Evolutionary conservation across 2,329 filamentous ascomycete species (phyloP).

Genomic region (Aspergillus fijiensis): DNA sequence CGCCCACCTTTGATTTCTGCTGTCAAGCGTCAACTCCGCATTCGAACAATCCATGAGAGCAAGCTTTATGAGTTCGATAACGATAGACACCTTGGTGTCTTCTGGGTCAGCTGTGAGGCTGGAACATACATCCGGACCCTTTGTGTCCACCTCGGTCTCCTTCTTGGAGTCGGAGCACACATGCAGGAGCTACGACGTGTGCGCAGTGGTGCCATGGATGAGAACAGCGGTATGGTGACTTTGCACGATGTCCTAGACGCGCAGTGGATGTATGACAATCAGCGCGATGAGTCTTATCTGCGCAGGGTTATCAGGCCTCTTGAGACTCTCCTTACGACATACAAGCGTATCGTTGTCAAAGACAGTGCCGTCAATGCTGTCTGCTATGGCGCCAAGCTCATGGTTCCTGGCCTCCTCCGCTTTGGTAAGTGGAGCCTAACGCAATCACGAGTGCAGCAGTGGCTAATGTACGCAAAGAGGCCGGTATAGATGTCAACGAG

Average conservation of each 20-base stretch:
- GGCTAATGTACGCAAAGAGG: slow-evolving; percentile 56
- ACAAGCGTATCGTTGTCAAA: slow-evolving; percentile 98
- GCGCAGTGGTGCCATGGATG: slow-evolving; percentile 90
- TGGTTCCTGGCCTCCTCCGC: slow-evolving; percentile 92
- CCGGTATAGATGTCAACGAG: slow-evolving; percentile 88
- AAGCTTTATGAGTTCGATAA: slow-evolving; percentile 98
- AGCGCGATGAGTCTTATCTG: slow-evolving; percentile 88
- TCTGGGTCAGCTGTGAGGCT: slow-evolving; percentile 99
- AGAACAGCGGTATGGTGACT: slow-evolving; percentile 84
- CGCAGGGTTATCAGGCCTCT: slow-evolving; percentile 88
- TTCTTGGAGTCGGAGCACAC: slow-evolving; percentile 83
- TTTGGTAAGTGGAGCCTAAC: slow-evolving; percentile 63
- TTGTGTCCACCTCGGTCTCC: slow-evolving; percentile 83
- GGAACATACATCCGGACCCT: slow-evolving; percentile 98
- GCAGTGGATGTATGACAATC: slow-evolving; percentile 95
- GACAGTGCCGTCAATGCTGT: slow-evolving; percentile 95
- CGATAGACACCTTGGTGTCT: slow-evolving; percentile 92
- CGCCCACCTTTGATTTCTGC: slow-evolving; percentile 95
- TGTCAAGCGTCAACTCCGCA: slow-evolving; percentile 97
- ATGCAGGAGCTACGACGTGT: slow-evolving; percentile 98
- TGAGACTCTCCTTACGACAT: slow-evolving; percentile 85
- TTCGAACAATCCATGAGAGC: slow-evolving; percentile 96
- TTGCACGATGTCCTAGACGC: slow-evolving; percentile 94
- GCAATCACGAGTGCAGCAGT: not conserved
- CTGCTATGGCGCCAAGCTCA: slow-evolving; percentile 97